Conservation (phyloP, 495 filamentous ascomycete genomes). For the Penicillium desertorum region DNA sequence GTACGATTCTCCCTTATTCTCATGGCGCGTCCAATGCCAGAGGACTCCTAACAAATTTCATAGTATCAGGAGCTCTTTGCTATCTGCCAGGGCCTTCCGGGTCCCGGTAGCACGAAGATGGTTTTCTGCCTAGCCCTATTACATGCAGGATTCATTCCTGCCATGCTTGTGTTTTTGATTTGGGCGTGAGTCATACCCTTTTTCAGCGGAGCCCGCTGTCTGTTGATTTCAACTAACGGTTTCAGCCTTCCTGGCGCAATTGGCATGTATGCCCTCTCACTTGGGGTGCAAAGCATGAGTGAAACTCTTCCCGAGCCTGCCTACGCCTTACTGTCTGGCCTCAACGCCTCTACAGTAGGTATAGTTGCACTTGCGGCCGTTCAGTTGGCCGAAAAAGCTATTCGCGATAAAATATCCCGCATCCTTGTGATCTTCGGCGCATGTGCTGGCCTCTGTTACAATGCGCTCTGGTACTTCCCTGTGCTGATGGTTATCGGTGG, state of each 20-base stretch:
- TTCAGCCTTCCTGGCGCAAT: background rate
- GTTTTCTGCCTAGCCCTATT: background rate
- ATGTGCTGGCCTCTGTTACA: background rate
- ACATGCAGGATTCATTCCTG: background rate
- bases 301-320: background rate
- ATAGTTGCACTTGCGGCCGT: background rate
- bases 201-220: background rate
- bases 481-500: background rate
- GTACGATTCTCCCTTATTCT: constrained; percentile 30
- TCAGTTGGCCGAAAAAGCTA: background rate
- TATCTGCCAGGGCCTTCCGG: background rate
- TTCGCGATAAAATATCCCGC: background rate
- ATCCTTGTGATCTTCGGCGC: background rate
- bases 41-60: background rate
- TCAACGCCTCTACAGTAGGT: background rate
- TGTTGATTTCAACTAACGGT: background rate
- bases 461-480: background rate
- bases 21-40: background rate
- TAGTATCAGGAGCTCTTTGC: background rate
- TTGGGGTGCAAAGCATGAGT: background rate
- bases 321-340: background rate
- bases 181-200: background rate
- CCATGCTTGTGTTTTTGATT: background rate
- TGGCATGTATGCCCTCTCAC: background rate
- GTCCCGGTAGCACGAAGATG: background rate